These are phyloP conservation scores for Aspergillus arachidicola DNA, from an alignment of 2,329 filamentous ascomycete genomes.

Conservation along the genomic window DNA sequence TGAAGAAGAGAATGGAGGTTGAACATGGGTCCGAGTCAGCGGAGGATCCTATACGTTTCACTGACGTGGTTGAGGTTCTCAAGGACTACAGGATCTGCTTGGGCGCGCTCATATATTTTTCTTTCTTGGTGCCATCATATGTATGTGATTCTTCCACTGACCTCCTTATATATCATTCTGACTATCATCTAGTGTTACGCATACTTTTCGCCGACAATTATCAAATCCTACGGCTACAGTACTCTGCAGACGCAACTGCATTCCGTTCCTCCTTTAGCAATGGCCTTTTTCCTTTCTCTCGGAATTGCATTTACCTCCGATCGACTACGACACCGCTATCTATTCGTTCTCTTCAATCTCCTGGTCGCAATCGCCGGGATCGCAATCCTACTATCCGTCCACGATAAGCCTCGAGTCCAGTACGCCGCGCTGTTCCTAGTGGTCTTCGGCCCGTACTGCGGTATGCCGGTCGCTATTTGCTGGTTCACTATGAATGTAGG, in stretches of 20 bases:
- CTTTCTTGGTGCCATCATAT: background rate
- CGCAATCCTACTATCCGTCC: slow-evolving; percentile 69
- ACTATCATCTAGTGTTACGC: slow-evolving; percentile 54
- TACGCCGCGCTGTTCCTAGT: slow-evolving; percentile 83
- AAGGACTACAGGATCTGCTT: slow-evolving; percentile 73
- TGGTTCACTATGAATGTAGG: slow-evolving; percentile 82
- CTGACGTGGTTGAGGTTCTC: slow-evolving; percentile 66
- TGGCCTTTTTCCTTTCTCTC: slow-evolving; percentile 78
- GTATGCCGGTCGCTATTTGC: slow-evolving; percentile 82
- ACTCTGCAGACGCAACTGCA: slow-evolving; percentile 47
- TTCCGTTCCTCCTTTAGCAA: slow-evolving; percentile 63
- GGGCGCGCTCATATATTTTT: slow-evolving; percentile 76
- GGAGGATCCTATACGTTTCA: slow-evolving; percentile 61
- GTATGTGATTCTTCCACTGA: slow-evolving; percentile 28
- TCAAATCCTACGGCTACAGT: slow-evolving; percentile 65
- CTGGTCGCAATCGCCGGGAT: slow-evolving; percentile 73
- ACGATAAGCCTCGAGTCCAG: slow-evolving; percentile 65
- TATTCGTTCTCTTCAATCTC: slow-evolving; percentile 71
- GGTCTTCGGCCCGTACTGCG: slow-evolving; percentile 75
- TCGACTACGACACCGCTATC: slow-evolving; percentile 70
- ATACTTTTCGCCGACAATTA: slow-evolving; percentile 74
- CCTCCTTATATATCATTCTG: background rate
- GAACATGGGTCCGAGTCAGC: slow-evolving; percentile 69
- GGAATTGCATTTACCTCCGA: slow-evolving; percentile 73
- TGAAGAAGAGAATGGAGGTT: slow-evolving; percentile 65